Percentiles rank a stretch among this genome's conserved stretches.
Conservation (phyloP, 139 green algal genomes). For the Auxenochlorella pyrenoidosa region DNA sequence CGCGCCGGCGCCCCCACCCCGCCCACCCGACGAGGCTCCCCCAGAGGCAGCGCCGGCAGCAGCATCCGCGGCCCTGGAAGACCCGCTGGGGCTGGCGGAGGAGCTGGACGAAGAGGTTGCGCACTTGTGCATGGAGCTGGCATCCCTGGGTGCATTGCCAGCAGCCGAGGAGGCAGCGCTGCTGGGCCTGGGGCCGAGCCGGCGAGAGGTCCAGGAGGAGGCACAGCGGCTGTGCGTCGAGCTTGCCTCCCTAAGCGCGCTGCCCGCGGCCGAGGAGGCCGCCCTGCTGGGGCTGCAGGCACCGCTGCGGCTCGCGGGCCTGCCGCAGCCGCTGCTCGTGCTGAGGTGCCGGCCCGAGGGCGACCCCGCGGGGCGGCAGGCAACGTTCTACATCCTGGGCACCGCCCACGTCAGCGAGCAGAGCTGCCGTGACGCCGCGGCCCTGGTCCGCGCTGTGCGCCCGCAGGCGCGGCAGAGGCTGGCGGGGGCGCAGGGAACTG, state of each 20-base stretch:
- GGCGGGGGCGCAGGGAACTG: too few relatives aligned
- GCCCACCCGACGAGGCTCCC: too few relatives aligned
- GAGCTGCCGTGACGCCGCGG: neutral
- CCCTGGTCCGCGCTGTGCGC: neutral
- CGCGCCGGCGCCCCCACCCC: too few relatives aligned
- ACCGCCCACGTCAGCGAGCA: slow-evolving; percentile 6
- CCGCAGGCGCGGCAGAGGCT: neutral
- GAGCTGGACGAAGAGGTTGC: neutral
- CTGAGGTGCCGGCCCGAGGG: neutral
- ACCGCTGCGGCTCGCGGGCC: neutral
- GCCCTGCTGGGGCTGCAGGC: neutral
- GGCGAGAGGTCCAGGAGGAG: neutral
- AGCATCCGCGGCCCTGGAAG: too few relatives aligned
- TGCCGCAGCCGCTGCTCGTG: neutral
- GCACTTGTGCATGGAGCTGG: neutral
- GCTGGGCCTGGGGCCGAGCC: neutral
- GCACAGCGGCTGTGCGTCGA: neutral
- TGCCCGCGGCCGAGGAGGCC: neutral
- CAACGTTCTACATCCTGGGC: neutral
- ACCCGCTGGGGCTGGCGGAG: too few relatives aligned
- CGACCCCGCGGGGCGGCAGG: neutral
- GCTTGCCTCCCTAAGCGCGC: neutral
- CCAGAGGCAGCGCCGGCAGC: too few relatives aligned
- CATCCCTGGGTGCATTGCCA: neutral
- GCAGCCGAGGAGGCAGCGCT: neutral